Percentiles rank a stretch among this genome's conserved stretches.
Evolutionary conservation across 495 filamentous ascomycete species (phyloP).

Genomic region (Aspergillus incahuasiensis): DNA sequence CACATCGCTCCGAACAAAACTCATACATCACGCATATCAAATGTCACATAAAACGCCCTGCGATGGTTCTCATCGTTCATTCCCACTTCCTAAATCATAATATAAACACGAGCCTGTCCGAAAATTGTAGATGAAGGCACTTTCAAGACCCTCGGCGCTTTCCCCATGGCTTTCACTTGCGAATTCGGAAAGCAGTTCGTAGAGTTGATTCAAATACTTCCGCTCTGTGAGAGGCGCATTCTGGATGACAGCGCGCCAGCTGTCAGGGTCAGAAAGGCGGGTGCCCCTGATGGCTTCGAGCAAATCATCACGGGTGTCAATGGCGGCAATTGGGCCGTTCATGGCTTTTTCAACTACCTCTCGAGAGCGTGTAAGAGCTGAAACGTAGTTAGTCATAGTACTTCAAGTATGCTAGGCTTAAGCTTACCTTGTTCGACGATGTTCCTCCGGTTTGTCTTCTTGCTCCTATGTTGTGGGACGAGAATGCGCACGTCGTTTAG

Average conservation of each 20-base stretch:
- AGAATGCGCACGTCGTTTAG: slow-evolving; percentile 79
- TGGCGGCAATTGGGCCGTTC: slow-evolving; percentile 75
- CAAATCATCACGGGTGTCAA: slow-evolving; percentile 84
- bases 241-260: slow-evolving; percentile 81
- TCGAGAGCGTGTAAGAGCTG: slow-evolving; percentile 58
- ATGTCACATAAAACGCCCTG: slow-evolving; percentile 10
- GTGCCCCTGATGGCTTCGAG: slow-evolving; percentile 74
- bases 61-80: slow-evolving; percentile 22
- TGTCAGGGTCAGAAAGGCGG: slow-evolving; percentile 73
- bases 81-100: slow-evolving; percentile 57
- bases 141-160: slow-evolving; percentile 49
- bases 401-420: neutral
- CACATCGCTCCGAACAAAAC: neutral
- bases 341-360: slow-evolving; percentile 61
- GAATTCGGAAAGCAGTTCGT: slow-evolving; percentile 65
- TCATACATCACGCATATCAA: slow-evolving; percentile 12
- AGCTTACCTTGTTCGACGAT: slow-evolving; percentile 70
- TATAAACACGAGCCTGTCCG: slow-evolving; percentile 69
- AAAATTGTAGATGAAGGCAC: slow-evolving; percentile 79
- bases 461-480: slow-evolving; percentile 71
- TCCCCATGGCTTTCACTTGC: slow-evolving; percentile 46
- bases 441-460: slow-evolving; percentile 81
- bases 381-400: slow-evolving; percentile 7
- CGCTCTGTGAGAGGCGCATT: slow-evolving; percentile 70
- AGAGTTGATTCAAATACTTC: slow-evolving; percentile 80